Evolutionary conservation across 225 moss, liverwort and hornwort genomes (phyloP).

Genomic region (Ulota crispa): DNA sequence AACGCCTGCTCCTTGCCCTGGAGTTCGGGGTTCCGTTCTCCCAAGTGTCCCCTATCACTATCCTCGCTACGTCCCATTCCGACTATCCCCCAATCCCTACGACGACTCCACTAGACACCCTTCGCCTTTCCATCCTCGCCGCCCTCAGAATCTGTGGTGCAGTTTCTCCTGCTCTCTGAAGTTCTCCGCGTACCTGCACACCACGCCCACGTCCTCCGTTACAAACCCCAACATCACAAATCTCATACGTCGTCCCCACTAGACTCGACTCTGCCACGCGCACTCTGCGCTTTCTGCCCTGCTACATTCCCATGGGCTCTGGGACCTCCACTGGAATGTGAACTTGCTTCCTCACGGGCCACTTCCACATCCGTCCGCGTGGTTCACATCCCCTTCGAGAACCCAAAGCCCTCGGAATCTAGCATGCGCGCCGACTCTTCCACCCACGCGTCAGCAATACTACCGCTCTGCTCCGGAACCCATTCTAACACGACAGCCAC

Average conservation of each 20-base stretch:
- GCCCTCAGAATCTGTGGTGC: conserved; percentile 44
- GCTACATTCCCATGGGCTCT: not conserved
- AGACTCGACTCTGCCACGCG: not conserved
- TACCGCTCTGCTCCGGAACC: not conserved
- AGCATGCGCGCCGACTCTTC: not conserved
- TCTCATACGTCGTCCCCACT: not conserved
- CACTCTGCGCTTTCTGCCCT: not conserved
- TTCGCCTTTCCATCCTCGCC: not conserved
- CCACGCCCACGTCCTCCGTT: not conserved
- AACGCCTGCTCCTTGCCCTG: not conserved
- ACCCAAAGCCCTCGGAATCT: not conserved
- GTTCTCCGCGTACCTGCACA: conserved; percentile 52
- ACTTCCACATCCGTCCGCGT: not conserved
- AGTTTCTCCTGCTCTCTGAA: conserved; percentile 52
- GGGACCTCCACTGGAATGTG: not conserved
- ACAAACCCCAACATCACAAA: not conserved
- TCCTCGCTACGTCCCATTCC: not conserved
- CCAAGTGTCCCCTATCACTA: not conserved
- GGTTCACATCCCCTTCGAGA: not conserved
- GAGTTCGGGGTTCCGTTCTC: not conserved
- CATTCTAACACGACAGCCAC: not conserved
- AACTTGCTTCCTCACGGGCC: not conserved
- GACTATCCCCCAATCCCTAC: not conserved
- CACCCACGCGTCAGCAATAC: not conserved
- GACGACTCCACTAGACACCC: conserved; percentile 3